Percentiles rank a stretch among this genome's conserved stretches.
Evolutionary conservation across 495 filamentous ascomycete genomes (phyloP).

Genomic region (Podospora appendiculata): DNA sequence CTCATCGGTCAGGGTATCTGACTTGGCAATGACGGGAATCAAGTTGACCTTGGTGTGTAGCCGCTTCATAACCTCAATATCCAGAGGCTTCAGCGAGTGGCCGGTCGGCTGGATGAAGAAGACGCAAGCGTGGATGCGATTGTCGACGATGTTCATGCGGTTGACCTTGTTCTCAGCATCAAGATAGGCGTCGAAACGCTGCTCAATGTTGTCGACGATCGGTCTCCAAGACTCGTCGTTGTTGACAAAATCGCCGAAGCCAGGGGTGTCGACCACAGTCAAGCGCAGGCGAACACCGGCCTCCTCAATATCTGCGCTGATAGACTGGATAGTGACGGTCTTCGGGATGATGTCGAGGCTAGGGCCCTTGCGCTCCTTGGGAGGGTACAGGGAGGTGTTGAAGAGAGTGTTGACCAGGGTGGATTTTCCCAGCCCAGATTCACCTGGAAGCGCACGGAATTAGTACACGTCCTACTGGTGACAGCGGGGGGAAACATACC

Average conservation of each 20-base stretch:
- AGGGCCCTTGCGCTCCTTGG: constrained; percentile 93
- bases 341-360: constrained; percentile 98
- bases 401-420: constrained; percentile 98
- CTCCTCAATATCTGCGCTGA: constrained; percentile 98
- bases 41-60: constrained; percentile 99
- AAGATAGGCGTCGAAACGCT: constrained; percentile 94
- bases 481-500: constrained; percentile 56
- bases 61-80: constrained; percentile 98
- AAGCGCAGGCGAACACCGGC: constrained; percentile 95
- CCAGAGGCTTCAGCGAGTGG: constrained; percentile 97
- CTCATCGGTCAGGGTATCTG: constrained; percentile 95
- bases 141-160: constrained; percentile 98
- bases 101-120: constrained; percentile 99
- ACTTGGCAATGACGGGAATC: constrained; percentile 97
- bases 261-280: constrained; percentile 95
- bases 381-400: constrained; percentile 98
- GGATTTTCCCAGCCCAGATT: constrained; percentile 98
- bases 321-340: constrained; percentile 97
- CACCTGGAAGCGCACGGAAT: constrained; percentile 50
- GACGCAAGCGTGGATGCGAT: constrained; percentile 95
- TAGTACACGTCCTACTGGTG: not conserved
- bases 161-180: constrained; percentile 99
- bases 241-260: constrained; percentile 99
- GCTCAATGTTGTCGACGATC: constrained; percentile 98
- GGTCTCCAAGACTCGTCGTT: constrained; percentile 99